These are phyloP conservation scores for Guadua angustifolia DNA, from an alignment of 176 grass and related monocot genomes.

Conservation along the genomic window DNA sequence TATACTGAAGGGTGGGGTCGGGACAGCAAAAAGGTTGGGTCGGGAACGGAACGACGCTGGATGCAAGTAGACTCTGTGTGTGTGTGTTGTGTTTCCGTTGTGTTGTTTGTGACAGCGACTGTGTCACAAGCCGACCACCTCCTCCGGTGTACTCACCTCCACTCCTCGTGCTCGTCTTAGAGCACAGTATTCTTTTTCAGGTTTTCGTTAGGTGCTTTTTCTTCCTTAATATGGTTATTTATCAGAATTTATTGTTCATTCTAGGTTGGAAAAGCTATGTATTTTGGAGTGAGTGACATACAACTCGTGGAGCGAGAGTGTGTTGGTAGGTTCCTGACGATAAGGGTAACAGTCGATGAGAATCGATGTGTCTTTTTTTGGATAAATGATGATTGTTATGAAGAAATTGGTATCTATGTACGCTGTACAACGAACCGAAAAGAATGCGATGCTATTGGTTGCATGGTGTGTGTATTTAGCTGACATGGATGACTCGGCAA, in stretches of 20 bases:
- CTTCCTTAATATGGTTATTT: background rate
- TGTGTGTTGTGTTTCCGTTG: too few species aligned
- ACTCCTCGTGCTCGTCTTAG: too few species aligned
- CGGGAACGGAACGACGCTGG: background rate
- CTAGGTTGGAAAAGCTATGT: background rate
- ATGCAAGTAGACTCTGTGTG: too few species aligned
- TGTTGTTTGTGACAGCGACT: too few species aligned
- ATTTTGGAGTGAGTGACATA: background rate
- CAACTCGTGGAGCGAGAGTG: background rate
- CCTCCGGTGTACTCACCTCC: background rate
- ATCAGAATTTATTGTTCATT: background rate
- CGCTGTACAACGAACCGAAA: background rate
- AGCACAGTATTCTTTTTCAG: background rate
- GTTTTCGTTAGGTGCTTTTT: background rate
- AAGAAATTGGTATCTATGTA: background rate
- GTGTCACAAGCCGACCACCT: slow-evolving; percentile 25
- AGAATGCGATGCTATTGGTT: background rate
- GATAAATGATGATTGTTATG: background rate
- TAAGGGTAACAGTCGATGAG: too few species aligned
- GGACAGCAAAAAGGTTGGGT: slow-evolving; percentile 20
- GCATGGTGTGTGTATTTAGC: background rate
- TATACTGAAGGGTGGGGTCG: slow-evolving; percentile 43
- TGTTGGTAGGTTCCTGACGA: too few species aligned
- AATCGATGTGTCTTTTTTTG: too few species aligned
- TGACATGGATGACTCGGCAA: background rate